Evolutionary conservation across 345 rosid genomes (phyloP), one percentile per base, ranked within the genome.

Genomic region (Gossypium rotundifolium): DNA sequence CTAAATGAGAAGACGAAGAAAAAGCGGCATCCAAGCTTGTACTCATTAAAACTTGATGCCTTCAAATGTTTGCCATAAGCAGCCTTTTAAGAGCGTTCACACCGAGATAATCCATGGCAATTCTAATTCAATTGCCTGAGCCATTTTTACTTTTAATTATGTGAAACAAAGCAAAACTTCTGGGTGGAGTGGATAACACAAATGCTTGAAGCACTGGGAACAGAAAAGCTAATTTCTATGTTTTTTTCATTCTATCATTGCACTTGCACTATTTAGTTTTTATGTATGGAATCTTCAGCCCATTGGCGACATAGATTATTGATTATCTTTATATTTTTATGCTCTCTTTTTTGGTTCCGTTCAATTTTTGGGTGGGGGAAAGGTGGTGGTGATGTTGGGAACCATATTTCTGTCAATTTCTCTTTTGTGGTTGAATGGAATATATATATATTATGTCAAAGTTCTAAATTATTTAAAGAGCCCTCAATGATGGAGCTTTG

Each of bases 1-100:
- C 81, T 72, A 80, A 87, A 38, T 79, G 81, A 81, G 75, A n/a
- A 2, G 11, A 42, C 76, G 29, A 45, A 66, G 40, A 33, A 33
- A 33, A 33, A 33, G 40, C 1, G 40, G 40, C 40, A 33, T 33
- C 40, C 40, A 33, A 33, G 40, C 40, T 33, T 33, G 40, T 6
- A 33, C 40, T 33, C 40, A 33, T 33, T 33, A 33, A 33, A 33
- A 33, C 40, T 5, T 33, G 7, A 33, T 33, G 74, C 71, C 73
- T 61, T 69, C 14, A 9, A 51, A 11, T 44, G 58, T 73, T 5
- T 60, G 74, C 73, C 65, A 10, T 74, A 69, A 33, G 27, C 33
- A 58, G 38, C 18, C 75, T 59, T 71, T 52, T 51, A 69, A 12
- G 25, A 49, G 44, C 25, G 17, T 16, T 27, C 58, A 49, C 13